These are phyloP conservation scores for Phytopythium oedochilum DNA, from an alignment of 352 stramenopile species.

Conservation along the genomic window DNA sequence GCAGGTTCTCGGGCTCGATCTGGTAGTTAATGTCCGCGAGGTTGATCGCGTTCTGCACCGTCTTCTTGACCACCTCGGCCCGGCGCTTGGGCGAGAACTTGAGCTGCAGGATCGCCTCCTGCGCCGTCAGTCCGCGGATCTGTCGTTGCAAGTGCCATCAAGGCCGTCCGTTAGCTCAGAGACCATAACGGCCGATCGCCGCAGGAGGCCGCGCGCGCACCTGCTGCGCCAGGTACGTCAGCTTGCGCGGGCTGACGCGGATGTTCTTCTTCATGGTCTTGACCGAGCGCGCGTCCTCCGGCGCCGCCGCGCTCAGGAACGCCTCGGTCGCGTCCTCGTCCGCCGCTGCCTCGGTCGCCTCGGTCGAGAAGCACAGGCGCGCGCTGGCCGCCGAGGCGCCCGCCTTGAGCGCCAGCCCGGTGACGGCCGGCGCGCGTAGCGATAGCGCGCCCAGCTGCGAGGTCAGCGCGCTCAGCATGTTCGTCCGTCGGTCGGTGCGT, in stretches of 20 bases:
- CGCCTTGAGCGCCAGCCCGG: conserved; percentile 13
- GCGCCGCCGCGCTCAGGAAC: conserved; percentile 60
- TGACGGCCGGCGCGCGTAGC: conserved; percentile 36
- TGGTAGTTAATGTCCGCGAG: conserved; percentile 86
- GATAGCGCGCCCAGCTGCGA: conserved; percentile 53
- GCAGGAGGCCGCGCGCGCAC: neutral
- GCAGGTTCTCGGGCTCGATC: conserved; percentile 81
- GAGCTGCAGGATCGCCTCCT: conserved; percentile 80
- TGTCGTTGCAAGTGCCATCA: neutral
- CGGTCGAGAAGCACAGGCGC: conserved; percentile 33
- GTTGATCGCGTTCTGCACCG: conserved; percentile 85
- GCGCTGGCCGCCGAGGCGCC: conserved; percentile 4
- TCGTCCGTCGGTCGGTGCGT: conserved; percentile 4
- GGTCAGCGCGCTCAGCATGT: conserved; percentile 58
- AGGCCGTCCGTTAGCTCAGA: neutral
- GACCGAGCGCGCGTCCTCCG: conserved; percentile 45
- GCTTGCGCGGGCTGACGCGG: conserved; percentile 74
- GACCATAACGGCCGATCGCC: neutral
- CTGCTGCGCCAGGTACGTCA: conserved; percentile 73
- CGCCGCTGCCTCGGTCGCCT: conserved; percentile 13
- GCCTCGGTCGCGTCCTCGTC: conserved; percentile 44
- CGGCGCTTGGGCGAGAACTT: conserved; percentile 86
- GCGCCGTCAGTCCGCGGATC: conserved; percentile 68
- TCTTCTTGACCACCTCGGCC: conserved; percentile 81
- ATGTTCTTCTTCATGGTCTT: conserved; percentile 84